Conservation (phyloP, 345 rosid genomes). For the Arabidopsis suecica region DNA sequence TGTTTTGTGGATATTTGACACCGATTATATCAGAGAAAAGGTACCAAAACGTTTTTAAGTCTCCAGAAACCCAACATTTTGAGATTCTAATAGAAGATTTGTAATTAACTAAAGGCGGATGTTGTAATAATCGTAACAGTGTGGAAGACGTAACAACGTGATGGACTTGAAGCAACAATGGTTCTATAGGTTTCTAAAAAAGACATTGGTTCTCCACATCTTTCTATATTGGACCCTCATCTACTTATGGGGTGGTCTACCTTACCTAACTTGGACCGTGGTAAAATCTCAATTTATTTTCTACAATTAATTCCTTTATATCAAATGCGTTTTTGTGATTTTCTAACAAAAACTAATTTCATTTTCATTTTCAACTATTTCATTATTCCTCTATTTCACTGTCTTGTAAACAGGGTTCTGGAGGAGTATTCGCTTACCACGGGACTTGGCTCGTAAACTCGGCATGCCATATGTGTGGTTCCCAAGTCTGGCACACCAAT, state of each 20-base stretch:
- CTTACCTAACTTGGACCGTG: not conserved
- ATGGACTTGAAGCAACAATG: conserved; percentile 8
- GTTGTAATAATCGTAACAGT: not conserved
- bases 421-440: not conserved
- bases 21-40: not conserved
- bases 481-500: not conserved
- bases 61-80: not conserved
- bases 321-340: too few relatives aligned
- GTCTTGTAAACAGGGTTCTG: not conserved
- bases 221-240: not conserved
- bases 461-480: not conserved
- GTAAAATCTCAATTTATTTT: not conserved
- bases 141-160: not conserved
- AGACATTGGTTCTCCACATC: not conserved
- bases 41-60: not conserved
- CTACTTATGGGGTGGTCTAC: conserved; percentile 9
- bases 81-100: not conserved
- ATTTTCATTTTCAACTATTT: too few relatives aligned
- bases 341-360: too few relatives aligned
- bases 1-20: not conserved
- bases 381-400: too few relatives aligned
- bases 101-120: not conserved
- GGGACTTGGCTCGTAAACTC: not conserved
- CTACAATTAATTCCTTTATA: too few relatives aligned
- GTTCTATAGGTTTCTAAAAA: not conserved